Conservation (phyloP, 257 asterid species). For the Henckelia pumila region DNA sequence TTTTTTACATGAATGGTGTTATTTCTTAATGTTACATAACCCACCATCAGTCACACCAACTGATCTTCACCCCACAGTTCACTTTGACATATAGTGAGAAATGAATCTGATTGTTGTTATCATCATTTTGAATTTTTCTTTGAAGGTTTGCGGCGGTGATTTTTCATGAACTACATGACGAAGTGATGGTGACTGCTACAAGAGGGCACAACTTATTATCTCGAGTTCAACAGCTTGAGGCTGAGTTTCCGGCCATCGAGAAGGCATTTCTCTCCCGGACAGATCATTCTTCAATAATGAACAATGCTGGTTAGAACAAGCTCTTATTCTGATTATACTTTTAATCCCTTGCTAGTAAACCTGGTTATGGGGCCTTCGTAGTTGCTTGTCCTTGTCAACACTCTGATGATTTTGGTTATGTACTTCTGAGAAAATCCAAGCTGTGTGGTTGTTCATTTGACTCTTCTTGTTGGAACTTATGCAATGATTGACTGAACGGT, state of each 20-base stretch:
- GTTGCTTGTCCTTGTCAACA: not conserved
- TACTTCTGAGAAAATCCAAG: not conserved
- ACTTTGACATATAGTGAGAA: not conserved
- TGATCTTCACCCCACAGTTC: not conserved
- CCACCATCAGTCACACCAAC: not conserved
- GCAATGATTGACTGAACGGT: not conserved
- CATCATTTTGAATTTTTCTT: too few species aligned
- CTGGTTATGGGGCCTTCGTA: not conserved
- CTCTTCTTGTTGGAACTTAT: not conserved
- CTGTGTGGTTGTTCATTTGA: not conserved
- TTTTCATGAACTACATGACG: constrained; percentile 87
- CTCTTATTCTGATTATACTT: not conserved
- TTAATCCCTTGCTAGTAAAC: not conserved
- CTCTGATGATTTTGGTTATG: not conserved
- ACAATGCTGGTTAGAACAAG: constrained; percentile 13
- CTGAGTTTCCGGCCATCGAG: constrained; percentile 75
- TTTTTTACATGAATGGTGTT: not conserved
- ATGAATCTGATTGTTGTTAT: not conserved
- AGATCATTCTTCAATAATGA: constrained; percentile 69
- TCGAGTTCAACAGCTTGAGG: constrained; percentile 92
- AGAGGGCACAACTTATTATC: constrained; percentile 74
- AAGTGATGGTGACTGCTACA: constrained; percentile 87
- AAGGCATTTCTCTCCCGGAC: constrained; percentile 88
- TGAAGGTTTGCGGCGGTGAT: constrained; percentile 96
- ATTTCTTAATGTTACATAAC: not conserved